A percentile compares a stretch with the other conserved stretches of the same genome.
phyloP scores from a whole-genome alignment of 106 monocot genomes.

The Apostasia shenzhenica region DNA sequence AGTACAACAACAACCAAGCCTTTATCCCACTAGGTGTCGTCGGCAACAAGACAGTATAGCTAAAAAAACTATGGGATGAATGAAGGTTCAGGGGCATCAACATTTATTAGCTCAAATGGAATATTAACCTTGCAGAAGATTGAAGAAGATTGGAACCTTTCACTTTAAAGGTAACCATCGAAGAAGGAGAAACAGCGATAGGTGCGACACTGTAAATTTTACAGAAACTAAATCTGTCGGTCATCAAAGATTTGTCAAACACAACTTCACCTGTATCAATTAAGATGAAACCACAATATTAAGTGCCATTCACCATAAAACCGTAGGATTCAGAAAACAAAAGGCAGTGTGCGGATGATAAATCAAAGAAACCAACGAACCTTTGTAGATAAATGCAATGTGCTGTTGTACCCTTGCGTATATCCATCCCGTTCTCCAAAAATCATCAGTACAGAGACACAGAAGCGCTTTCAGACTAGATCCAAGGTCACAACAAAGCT shows the following conservation, averaged over 20 bases:
- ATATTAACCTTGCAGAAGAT: constrained; percentile 41
- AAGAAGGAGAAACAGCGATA: constrained; percentile 54
- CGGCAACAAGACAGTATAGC: too few relatives aligned
- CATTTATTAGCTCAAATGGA: not conserved
- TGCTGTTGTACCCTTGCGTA: constrained; percentile 54
- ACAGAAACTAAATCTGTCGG: constrained; percentile 11
- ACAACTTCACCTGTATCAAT: constrained; percentile 47
- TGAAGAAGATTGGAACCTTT: constrained; percentile 57
- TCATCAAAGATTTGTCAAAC: constrained; percentile 34
- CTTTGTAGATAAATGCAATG: constrained; percentile 55
- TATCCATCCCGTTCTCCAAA: constrained; percentile 77
- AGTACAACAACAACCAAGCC: not conserved
- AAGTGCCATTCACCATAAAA: not conserved
- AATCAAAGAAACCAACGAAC: constrained; percentile 22
- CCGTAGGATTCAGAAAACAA: not conserved
- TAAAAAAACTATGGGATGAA: not conserved
- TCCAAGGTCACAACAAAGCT: constrained; percentile 48
- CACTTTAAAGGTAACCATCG: constrained; percentile 50
- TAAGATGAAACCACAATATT: not conserved
- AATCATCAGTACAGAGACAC: constrained; percentile 20
- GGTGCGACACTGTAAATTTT: constrained; percentile 45
- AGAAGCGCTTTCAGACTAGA: constrained; percentile 49
- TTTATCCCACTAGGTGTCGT: too few relatives aligned
- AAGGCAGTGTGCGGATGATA: not conserved
- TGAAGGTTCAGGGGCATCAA: not conserved